Percentiles rank a stretch among this genome's conserved stretches.
These are phyloP conservation scores for Wallacemonas sp. DNA, from an alignment of 208 protist genomes.

Conservation along the genomic window DNA sequence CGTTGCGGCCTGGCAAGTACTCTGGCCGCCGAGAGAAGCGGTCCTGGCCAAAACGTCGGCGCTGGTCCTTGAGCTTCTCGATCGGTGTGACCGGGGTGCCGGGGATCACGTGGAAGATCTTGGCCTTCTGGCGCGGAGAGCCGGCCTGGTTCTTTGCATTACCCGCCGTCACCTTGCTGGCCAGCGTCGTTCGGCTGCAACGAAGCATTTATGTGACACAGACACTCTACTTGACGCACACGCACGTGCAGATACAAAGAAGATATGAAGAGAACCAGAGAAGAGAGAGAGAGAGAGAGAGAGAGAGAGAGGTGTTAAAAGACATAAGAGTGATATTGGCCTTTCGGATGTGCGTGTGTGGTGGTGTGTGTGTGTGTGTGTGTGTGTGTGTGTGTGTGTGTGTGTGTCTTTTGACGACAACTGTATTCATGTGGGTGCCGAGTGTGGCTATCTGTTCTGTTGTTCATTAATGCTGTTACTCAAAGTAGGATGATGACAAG, in stretches of 20 bases:
- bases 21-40: conserved; percentile 74
- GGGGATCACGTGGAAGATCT: conserved; percentile 77
- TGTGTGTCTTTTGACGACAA: too few species aligned
- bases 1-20: conserved; percentile 74
- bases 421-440: too few species aligned
- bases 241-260: conserved; percentile 1
- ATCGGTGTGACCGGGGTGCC: conserved; percentile 74
- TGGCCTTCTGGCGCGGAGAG: conserved; percentile 53
- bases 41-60: conserved; percentile 73
- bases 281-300: conserved; percentile 17
- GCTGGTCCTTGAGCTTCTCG: conserved; percentile 85
- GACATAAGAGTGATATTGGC: background rate
- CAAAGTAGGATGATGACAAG: too few species aligned
- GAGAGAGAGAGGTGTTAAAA: background rate
- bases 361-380: background rate
- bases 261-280: background rate
- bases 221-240: conserved; percentile 5
- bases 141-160: conserved; percentile 85
- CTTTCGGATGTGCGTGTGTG: too few species aligned
- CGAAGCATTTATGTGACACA: conserved; percentile 47
- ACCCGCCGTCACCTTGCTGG: conserved; percentile 82
- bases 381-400: too few species aligned
- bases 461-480: too few species aligned
- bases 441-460: too few species aligned
- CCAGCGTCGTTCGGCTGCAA: conserved; percentile 22